Evolutionary conservation across 2,329 filamentous ascomycete species (phyloP).

Genomic region (Aspergillus sp.): DNA sequence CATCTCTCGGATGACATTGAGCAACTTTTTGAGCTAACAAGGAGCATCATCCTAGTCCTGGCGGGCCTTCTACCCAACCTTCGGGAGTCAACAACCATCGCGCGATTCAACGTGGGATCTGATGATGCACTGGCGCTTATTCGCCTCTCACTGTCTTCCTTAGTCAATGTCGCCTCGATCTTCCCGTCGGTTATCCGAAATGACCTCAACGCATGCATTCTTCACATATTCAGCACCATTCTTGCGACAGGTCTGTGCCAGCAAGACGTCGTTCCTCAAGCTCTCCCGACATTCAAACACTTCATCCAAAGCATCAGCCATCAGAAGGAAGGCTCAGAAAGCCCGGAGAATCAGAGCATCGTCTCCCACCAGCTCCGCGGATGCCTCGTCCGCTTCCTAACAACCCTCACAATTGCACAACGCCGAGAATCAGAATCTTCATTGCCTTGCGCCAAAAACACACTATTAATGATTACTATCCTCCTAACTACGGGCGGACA

Average conservation of each 20-base stretch:
- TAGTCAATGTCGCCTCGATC: constrained; percentile 92
- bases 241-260: constrained; percentile 86
- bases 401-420: constrained; percentile 58
- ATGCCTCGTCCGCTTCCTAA: constrained; percentile 77
- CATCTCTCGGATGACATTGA: constrained; percentile 96
- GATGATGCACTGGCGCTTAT: constrained; percentile 84
- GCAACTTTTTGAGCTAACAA: constrained; percentile 92
- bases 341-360: constrained; percentile 42
- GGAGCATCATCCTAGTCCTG: constrained; percentile 92
- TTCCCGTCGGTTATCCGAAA: constrained; percentile 97
- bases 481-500: constrained; percentile 79
- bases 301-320: constrained; percentile 76
- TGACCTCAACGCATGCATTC: constrained; percentile 91
- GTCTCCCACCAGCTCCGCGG: constrained; percentile 73
- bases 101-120: constrained; percentile 70
- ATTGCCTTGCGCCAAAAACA: constrained; percentile 88
- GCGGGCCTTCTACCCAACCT: constrained; percentile 80
- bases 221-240: constrained; percentile 94
- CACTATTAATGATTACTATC: constrained; percentile 82
- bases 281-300: constrained; percentile 85
- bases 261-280: constrained; percentile 81
- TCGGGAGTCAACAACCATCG: constrained; percentile 55
- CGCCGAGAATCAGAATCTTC: constrained; percentile 65
- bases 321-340: constrained; percentile 19
- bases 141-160: constrained; percentile 74